These are phyloP conservation scores for Gaultheria prostrata DNA, from an alignment of 148 eudicot species.

Conservation along the genomic window DNA sequence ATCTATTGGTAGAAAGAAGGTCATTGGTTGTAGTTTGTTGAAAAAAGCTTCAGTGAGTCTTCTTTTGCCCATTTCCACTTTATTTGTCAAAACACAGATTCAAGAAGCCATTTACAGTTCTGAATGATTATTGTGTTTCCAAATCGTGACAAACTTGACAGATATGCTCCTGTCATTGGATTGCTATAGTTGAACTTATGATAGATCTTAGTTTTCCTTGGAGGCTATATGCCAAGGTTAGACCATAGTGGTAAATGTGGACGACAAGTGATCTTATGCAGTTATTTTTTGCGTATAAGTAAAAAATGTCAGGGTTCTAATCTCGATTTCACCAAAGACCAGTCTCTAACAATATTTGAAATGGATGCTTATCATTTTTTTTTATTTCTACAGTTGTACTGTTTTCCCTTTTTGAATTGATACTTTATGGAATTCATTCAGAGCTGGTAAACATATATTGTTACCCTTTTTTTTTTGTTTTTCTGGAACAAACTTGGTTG, in stretches of 20 bases:
- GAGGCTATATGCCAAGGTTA: neutral
- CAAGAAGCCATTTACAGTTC: neutral
- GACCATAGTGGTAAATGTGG: neutral
- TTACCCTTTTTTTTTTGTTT: neutral
- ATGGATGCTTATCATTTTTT: neutral
- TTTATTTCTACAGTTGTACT: neutral
- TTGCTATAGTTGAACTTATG: neutral
- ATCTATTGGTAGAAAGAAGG: neutral
- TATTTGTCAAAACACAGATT: neutral
- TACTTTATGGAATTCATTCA: neutral
- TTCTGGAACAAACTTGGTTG: neutral
- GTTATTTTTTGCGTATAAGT: neutral
- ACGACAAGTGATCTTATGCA: neutral
- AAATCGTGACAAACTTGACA: neutral
- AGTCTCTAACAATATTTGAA: neutral
- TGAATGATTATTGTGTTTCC: neutral
- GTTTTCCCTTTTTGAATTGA: neutral
- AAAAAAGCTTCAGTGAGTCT: conserved; percentile 4
- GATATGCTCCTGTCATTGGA: neutral
- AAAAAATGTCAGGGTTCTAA: neutral
- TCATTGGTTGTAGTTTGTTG: conserved; percentile 7
- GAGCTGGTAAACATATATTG: neutral
- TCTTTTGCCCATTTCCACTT: neutral
- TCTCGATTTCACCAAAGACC: neutral
- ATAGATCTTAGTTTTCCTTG: neutral